Base-by-base conservation (phyloP, 768 basidiomycete genomes). In the Boletus sp. region DNA sequence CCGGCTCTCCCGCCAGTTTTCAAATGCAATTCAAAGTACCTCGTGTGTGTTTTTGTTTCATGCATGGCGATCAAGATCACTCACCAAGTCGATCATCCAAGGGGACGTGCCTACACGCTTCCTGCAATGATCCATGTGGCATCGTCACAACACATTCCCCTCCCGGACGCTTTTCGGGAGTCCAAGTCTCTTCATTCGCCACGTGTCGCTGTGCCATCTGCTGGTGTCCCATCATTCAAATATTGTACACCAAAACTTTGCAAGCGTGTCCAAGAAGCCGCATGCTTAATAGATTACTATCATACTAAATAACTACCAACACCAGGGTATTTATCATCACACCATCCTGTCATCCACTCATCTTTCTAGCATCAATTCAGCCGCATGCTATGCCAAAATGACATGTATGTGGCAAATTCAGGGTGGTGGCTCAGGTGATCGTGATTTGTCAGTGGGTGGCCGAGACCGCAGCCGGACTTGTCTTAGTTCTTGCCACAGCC, bases 401-500 rank as follows among this genome's bases (percentile, higher is more conserved):
- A 51, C 55, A 51, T 19, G 60, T 52, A 53, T 48, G 55, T 64
- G 50, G 47, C 56, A 38, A 48, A 50, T 55, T 72, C 57, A 76
- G 58, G 69, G 72, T 57, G 71, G 71, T 54, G 72, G 71, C 45
- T 71, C 72, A 64, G 67, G 67, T 40, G 74, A 71, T 56, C 68
- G 69, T 55, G 78, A 74, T 54, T 66, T 70, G 46, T 75, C 74
- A 19, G 79, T 80, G 37, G 73, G 72, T 46, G 78, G 74, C 37
- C 75, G 73, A 54, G 80, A 72, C 65, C 75, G 76, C 54, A 72
- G 72, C 59, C 74, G 78, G 50, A 82, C 72, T 53, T 79, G 76
- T 63, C 74, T 75, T 25, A 85, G 69, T 60, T 85, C 84, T 40
- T 72, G 74, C 81, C 83, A 84, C 55, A 85, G 63, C 53, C 73